Evolutionary conservation across 2,329 filamentous ascomycete species (phyloP).

Genomic region (Mariannaea sp.): DNA sequence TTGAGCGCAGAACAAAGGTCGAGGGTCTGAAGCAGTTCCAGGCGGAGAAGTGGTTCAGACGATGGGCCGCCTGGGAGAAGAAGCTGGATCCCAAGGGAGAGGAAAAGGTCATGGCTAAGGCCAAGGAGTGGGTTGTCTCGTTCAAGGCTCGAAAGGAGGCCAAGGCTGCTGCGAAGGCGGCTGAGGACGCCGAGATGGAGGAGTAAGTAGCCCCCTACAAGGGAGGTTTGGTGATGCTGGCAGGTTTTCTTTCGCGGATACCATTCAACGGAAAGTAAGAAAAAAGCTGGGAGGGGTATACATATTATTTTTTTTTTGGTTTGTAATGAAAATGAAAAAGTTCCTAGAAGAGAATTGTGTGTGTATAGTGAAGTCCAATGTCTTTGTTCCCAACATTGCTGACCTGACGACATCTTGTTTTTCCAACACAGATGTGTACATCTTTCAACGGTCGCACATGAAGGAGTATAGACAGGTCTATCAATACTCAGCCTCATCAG

Average conservation of each 20-base stretch:
- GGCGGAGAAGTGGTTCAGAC: constrained; percentile 86
- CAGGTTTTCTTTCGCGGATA: constrained; percentile 33
- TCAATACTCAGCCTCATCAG: too few species aligned
- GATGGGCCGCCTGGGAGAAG: constrained; percentile 90
- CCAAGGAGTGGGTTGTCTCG: constrained; percentile 69
- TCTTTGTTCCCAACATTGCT: too few species aligned
- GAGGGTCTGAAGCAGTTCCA: constrained; percentile 79
- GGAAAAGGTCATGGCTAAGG: constrained; percentile 72
- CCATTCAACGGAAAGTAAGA: constrained; percentile 29
- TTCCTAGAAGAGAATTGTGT: not conserved
- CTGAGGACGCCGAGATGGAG: constrained; percentile 44
- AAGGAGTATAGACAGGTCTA: too few species aligned
- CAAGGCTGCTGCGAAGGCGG: constrained; percentile 38
- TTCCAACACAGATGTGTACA: too few species aligned
- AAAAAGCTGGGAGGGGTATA: constrained; percentile 28
- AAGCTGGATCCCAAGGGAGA: constrained; percentile 68
- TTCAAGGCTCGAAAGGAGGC: constrained; percentile 53
- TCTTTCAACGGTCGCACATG: too few species aligned
- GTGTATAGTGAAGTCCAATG: not conserved
- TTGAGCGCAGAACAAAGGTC: constrained; percentile 75
- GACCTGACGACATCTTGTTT: too few species aligned
- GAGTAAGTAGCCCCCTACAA: too few species aligned
- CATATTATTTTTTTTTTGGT: too few species aligned
- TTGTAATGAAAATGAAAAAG: constrained; percentile 13
- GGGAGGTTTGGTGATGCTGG: constrained; percentile 7